These are phyloP conservation scores for Lipomyces chichibuensis DNA, from an alignment of 805 yeast species.

Conservation along the genomic window DNA sequence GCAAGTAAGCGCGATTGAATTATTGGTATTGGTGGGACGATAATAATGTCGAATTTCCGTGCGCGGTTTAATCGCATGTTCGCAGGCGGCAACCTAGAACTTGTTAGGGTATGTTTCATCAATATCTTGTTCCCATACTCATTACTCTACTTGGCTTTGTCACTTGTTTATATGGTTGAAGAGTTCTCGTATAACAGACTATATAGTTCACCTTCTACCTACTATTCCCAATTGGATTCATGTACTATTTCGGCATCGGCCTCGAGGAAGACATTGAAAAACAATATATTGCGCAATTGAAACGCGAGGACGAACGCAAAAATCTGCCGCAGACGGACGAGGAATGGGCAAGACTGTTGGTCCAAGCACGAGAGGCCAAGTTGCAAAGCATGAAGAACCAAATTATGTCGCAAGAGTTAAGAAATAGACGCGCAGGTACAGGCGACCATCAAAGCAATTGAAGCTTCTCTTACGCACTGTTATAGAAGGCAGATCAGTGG, in stretches of 20 bases:
- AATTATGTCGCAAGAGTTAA: neutral
- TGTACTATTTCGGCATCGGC: conserved; percentile 31
- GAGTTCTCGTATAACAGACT: neutral
- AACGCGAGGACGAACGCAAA: conserved; percentile 3
- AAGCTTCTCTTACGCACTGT: neutral
- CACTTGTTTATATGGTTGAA: neutral
- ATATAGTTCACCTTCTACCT: conserved; percentile 28
- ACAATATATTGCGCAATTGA: conserved; percentile 14
- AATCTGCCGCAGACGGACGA: conserved; percentile 12
- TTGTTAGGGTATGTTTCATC: conserved; percentile 20
- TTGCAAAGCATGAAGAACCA: conserved; percentile 5
- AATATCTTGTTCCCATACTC: neutral
- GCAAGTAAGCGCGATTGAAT: no score
- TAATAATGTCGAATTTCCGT: neutral
- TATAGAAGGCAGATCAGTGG: neutral
- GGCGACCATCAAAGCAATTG: neutral
- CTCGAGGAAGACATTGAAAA: conserved; percentile 30
- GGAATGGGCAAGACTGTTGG: conserved; percentile 10
- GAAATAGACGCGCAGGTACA: conserved; percentile 1
- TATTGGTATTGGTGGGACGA: neutral
- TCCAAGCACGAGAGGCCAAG: neutral
- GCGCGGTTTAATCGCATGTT: conserved; percentile 20
- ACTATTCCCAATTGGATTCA: conserved; percentile 32
- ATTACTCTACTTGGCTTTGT: neutral
- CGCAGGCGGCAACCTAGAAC: conserved; percentile 30